Percentiles rank a stretch among this genome's conserved stretches.
Evolutionary conservation across 441 rosid genomes (phyloP).

Genomic region (Sinapis alba): DNA sequence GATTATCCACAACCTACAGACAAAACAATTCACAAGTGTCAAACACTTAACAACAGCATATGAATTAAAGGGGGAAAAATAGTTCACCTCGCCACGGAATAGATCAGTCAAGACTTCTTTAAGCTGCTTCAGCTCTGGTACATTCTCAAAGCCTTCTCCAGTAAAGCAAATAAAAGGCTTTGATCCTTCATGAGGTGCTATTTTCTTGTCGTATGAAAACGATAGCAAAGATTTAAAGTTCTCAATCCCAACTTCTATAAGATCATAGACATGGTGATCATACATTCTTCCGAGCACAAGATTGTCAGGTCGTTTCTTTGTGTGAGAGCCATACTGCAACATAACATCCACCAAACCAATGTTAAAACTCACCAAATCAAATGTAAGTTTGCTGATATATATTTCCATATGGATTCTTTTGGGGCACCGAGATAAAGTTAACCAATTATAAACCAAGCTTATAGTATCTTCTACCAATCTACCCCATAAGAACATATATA

Average conservation of each 20-base stretch:
- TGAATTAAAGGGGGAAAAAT: too few relatives aligned
- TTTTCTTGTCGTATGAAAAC: conserved; percentile 73
- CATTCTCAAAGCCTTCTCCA: conserved; percentile 87
- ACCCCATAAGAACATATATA: neutral
- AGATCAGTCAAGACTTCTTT: conserved; percentile 88
- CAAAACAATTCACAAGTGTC: conserved; percentile 10
- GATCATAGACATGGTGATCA: conserved; percentile 84
- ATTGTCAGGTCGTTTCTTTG: conserved; percentile 93
- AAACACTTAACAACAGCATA: too few relatives aligned
- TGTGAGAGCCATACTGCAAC: conserved; percentile 83
- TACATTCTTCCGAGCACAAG: conserved; percentile 83
- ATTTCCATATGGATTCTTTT: too few relatives aligned
- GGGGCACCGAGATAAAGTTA: neutral
- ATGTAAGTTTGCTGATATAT: neutral
- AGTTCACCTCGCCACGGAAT: conserved; percentile 72
- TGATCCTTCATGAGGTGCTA: conserved; percentile 73
- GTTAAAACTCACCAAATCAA: neutral
- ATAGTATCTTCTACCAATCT: neutral
- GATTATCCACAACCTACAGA: conserved; percentile 77
- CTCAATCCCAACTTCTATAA: conserved; percentile 91
- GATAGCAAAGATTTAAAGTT: conserved; percentile 69
- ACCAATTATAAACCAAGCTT: neutral
- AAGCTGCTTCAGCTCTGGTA: conserved; percentile 79
- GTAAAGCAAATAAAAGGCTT: conserved; percentile 81
- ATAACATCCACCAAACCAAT: conserved; percentile 8